phyloP scores from a whole-genome alignment of 1,284 basidiomycete genomes.

The Caloboletus inedulis region DNA sequence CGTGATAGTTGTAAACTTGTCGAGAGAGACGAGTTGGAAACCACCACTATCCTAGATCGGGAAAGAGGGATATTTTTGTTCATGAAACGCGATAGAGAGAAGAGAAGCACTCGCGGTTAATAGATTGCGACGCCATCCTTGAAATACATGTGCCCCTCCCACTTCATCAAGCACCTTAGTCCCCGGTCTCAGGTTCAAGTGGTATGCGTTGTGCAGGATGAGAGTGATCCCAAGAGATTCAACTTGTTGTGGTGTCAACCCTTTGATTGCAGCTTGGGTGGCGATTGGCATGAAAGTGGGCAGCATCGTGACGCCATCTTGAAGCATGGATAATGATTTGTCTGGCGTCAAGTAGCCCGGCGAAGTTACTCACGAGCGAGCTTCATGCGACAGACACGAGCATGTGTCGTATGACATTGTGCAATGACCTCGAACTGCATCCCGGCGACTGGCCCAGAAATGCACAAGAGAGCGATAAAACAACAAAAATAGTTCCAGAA shows the following conservation, averaged over 20 bases:
- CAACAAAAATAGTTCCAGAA: background rate
- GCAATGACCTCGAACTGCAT: constrained; percentile 82
- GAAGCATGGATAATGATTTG: background rate
- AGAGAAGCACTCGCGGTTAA: constrained; percentile 56
- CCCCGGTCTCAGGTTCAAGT: constrained; percentile 77
- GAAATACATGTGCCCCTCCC: constrained; percentile 81
- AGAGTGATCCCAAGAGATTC: constrained; percentile 75
- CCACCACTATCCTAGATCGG: constrained; percentile 72
- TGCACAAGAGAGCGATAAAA: background rate
- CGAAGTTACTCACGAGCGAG: constrained; percentile 52
- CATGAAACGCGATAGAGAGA: constrained; percentile 3
- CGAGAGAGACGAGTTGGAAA: constrained; percentile 81
- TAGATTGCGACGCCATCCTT: constrained; percentile 80
- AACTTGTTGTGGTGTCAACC: constrained; percentile 79
- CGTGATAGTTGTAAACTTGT: constrained; percentile 79
- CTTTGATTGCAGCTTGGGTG: constrained; percentile 85
- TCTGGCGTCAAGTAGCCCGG: constrained; percentile 1
- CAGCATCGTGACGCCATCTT: constrained; percentile 75
- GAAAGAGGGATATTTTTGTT: background rate
- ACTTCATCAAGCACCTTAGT: constrained; percentile 64
- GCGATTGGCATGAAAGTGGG: constrained; percentile 91
- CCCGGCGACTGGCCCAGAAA: background rate
- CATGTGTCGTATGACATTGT: constrained; percentile 71
- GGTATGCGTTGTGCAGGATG: constrained; percentile 84
- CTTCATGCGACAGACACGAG: constrained; percentile 75